Base-by-base conservation (phyloP, 306 rosid genomes). In the Lathyrus oleraceus region DNA sequence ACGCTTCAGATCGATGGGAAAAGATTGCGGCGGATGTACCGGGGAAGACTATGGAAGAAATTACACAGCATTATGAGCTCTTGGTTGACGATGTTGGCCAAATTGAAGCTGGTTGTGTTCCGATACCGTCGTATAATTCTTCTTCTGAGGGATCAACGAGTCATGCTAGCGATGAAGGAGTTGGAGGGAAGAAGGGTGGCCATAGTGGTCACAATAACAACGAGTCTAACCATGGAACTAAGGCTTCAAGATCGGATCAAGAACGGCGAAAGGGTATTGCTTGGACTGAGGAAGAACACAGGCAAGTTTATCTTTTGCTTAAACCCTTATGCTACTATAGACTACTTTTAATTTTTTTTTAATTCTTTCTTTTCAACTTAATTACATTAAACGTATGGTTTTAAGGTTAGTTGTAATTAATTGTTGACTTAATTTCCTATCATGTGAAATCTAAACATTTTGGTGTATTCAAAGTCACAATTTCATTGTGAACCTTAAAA, bases 211-310 rank as follows among this genome's bases (percentile, higher is more conserved):
- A 86, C 14, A 75, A 42, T 54, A 81, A 66, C 69, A 76, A 83
- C 28, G 97, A 88, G 56, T 85, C 96, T 64, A 88, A 86, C 72
- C 89, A 83, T 62, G 98, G 96, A 72, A 86, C 82, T 80, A 93
- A 90, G 80, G 82, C 82, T 67, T 88, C 97, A 59, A 87, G 83
- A 84, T 83, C 98, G 7, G 98, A 93, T 70, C 98, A 92, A 83
- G 98, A 93, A 76, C 88, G 98, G 1, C 91, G 98, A 28, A 93
- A 93, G 82, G 98, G 98, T 45, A 85, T 93, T 84, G 97, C 98
- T 73, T 93, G 98, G 98, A 90, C 98, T 16, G 97, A 90, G 75
- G 98, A 93, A 52, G 98, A 93, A 72, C 98, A 93, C 97, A 90
- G 97, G 98, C 85, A 51, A 76, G 74, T 69, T 78, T 67, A 4